Conservation (phyloP, 805 yeast species). For the Saturnispora ahearnii region DNA sequence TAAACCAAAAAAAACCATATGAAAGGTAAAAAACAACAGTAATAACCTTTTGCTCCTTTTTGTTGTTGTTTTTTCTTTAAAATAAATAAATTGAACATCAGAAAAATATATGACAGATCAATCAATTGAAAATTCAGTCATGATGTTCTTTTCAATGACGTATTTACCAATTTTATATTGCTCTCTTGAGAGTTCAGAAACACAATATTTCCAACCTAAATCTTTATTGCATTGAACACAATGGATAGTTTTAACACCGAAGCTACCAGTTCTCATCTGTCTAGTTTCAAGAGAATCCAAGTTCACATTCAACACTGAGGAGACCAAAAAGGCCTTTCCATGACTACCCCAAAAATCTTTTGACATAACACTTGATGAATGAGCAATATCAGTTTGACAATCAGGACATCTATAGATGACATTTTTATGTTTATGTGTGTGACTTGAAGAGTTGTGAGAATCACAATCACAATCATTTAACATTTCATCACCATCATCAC, state of each 20-base stretch:
- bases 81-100: neutral
- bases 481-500: neutral
- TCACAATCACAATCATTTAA: neutral
- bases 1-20: neutral
- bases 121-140: slow-evolving; percentile 5
- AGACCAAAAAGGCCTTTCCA: slow-evolving; percentile 28
- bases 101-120: neutral
- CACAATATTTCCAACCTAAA: slow-evolving; percentile 30
- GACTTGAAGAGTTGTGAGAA: neutral
- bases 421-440: neutral
- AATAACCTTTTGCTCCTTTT: neutral
- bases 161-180: slow-evolving; percentile 28
- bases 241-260: slow-evolving; percentile 22
- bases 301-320: slow-evolving; percentile 24
- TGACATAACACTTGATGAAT: slow-evolving; percentile 23
- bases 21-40: neutral
- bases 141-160: slow-evolving; percentile 25
- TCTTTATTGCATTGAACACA: slow-evolving; percentile 26
- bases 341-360: slow-evolving; percentile 27
- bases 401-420: slow-evolving; percentile 22
- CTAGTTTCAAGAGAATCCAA: slow-evolving; percentile 17
- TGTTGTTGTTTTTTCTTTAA: neutral
- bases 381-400: slow-evolving; percentile 29
- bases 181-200: slow-evolving; percentile 22
- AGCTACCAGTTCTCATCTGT: slow-evolving; percentile 28